phyloP scores from a whole-genome alignment of 495 filamentous ascomycete species.

The Wilcoxina mikolae region DNA sequence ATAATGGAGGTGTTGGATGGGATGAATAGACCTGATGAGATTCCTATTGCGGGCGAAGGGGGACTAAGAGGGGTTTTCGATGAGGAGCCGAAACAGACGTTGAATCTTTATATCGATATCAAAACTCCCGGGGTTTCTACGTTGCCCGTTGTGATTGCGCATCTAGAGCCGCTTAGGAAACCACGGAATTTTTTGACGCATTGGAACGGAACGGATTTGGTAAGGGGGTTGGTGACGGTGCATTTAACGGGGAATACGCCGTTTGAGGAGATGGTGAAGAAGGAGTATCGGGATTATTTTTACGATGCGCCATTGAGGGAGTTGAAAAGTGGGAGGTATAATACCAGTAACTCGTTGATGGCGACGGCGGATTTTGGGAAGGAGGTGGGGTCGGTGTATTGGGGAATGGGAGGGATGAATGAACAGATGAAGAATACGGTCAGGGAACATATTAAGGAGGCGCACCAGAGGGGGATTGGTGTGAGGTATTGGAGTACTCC shows the following conservation, averaged over 20 bases:
- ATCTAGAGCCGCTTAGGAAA: conserved; percentile 51
- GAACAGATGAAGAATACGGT: conserved; percentile 44
- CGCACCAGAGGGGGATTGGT: conserved; percentile 57
- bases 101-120: conserved; percentile 60
- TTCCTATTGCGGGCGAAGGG: conserved; percentile 1
- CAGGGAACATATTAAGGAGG: conserved; percentile 50
- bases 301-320: conserved; percentile 38
- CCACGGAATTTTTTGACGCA: conserved; percentile 48
- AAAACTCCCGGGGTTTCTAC: conserved; percentile 42
- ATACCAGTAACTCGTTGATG: conserved; percentile 26
- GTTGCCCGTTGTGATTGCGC: conserved; percentile 43
- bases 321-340: conserved; percentile 9
- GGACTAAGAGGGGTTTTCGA: conserved; percentile 45
- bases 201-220: conserved; percentile 35
- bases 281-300: conserved; percentile 36
- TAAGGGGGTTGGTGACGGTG: conserved; percentile 50
- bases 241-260: conserved; percentile 70
- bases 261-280: conserved; percentile 39
- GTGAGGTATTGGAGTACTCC: conserved; percentile 69
- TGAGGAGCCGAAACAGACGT: conserved; percentile 42
- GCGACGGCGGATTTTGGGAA: conserved; percentile 28
- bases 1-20: conserved; percentile 41
- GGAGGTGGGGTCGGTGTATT: conserved; percentile 36
- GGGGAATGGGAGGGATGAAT: conserved; percentile 31
- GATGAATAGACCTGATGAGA: conserved; percentile 34